A percentile compares a stretch with the other conserved stretches of the same genome.
These are phyloP conservation scores for Penicillium roqueforti DNA, from an alignment of 495 filamentous ascomycete genomes.

Conservation along the genomic window DNA sequence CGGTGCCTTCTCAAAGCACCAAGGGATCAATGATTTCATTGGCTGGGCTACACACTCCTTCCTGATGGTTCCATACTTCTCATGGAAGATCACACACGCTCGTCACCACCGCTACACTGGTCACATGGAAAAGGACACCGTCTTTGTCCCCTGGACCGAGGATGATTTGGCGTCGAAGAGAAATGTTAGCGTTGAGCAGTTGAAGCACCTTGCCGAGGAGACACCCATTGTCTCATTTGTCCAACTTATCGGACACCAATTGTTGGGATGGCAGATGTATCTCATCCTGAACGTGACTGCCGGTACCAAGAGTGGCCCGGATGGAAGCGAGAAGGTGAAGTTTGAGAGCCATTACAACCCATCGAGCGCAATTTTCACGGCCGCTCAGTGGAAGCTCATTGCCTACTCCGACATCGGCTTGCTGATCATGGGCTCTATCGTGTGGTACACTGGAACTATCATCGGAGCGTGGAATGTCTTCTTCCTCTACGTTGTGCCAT, in stretches of 20 bases:
- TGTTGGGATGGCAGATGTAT: slow-evolving; percentile 56
- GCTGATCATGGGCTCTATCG: slow-evolving; percentile 37
- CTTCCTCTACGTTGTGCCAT: slow-evolving; percentile 51
- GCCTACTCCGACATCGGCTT: slow-evolving; percentile 58
- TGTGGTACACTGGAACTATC: slow-evolving; percentile 42
- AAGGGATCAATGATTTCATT: slow-evolving; percentile 59
- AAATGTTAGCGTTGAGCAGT: slow-evolving; percentile 31
- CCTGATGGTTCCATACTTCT: slow-evolving; percentile 68
- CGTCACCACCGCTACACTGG: slow-evolving; percentile 66
- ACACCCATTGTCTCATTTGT: slow-evolving; percentile 50
- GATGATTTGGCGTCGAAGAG: slow-evolving; percentile 36
- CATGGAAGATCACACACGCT: slow-evolving; percentile 71
- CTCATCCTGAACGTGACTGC: slow-evolving; percentile 53
- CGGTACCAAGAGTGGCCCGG: slow-evolving; percentile 38
- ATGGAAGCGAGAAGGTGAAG: slow-evolving; percentile 39
- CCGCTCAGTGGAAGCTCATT: slow-evolving; percentile 52
- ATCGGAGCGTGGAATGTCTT: slow-evolving; percentile 50
- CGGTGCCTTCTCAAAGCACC: slow-evolving; percentile 61
- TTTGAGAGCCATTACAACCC: slow-evolving; percentile 58
- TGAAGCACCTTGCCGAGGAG: slow-evolving; percentile 51
- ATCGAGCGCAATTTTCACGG: slow-evolving; percentile 56
- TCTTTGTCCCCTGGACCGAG: slow-evolving; percentile 52
- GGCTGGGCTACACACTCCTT: slow-evolving; percentile 64
- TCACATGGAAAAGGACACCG: slow-evolving; percentile 56
- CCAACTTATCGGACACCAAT: slow-evolving; percentile 48